Percentiles rank a stretch among this genome's conserved stretches.
Evolutionary conservation across 176 grass and related monocot genomes (phyloP).

Genomic region (Saccharum officinarum): DNA sequence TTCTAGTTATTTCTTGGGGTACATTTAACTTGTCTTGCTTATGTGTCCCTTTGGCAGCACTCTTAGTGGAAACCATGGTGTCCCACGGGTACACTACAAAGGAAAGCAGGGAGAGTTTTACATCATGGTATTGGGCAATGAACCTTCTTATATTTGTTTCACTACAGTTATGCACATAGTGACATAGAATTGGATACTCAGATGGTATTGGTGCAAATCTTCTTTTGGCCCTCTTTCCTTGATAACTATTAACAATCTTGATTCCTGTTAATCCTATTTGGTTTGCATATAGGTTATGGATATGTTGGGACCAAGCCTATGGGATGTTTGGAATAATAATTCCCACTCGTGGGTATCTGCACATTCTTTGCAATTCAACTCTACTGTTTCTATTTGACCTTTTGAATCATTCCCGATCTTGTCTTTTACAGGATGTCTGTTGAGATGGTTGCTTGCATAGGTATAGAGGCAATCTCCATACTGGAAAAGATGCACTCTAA

Average conservation of each 20-base stretch:
- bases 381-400: not conserved
- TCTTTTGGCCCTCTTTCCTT: constrained; percentile 5
- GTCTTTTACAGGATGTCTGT: constrained; percentile 71
- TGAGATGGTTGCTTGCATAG: constrained; percentile 99
- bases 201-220: not conserved
- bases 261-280: not conserved
- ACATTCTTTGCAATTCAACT: constrained; percentile 25
- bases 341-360: constrained; percentile 66
- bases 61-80: constrained; percentile 90
- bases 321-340: constrained; percentile 99
- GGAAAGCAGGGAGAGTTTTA: constrained; percentile 82
- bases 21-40: constrained; percentile 13
- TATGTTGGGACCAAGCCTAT: constrained; percentile 93
- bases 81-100: constrained; percentile 94
- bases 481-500: constrained; percentile 93
- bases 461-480: constrained; percentile 94
- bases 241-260: not conserved
- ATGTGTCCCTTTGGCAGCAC: constrained; percentile 57
- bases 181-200: not conserved
- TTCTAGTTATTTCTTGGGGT: not conserved
- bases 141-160: not conserved
- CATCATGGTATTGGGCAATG: constrained; percentile 58
- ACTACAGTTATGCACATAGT: not conserved
- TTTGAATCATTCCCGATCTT: constrained; percentile 8
- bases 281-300: constrained; percentile 74